Evolutionary conservation across 73 alveolate genomes (phyloP), one percentile per base, ranked within the genome.

Genomic region (Strombidium stylifer): DNA sequence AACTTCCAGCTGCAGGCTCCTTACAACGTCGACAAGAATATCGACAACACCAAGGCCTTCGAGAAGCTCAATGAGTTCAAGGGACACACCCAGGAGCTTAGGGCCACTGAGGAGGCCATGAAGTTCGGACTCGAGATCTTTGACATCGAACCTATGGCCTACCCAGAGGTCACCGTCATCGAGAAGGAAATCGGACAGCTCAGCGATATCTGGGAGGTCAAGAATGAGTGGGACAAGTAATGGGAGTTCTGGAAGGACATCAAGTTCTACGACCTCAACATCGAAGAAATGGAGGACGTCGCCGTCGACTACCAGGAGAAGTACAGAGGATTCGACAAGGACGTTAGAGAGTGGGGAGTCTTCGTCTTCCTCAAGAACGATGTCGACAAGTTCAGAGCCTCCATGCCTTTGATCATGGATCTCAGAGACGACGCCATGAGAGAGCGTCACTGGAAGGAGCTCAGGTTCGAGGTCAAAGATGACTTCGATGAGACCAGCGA

Each of bases 391-490:
- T 89, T 89, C 75, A 73, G 89, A 67, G 51, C 57, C 21, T 72
- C 97, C 40, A 90, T 96, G 87, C 99, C 99, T 28, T 84, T 97
- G 52, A 90, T 97, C 54, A 84, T 82, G 41, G 92, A 93, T 69
- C 84, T 97, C 53, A 89, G 98, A 54, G 90, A 89, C 46, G 96
- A 94, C 44, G 97, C 97, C 60, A 96, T 97, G 98, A 89, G 98
- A 70, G 98, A 93, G 36, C 85, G 99, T 28, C 99, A 97, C 82
- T 96, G 99, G 98, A 94, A 88, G 34, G 98, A 91, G 45, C 85
- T 97, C 23, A 88, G 89, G 80, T 62, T 79, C 49, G 99, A 97
- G 73, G 90, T 96, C 46, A 87, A 85, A 73, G 85, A 81, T 19
- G 84, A 73, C 32, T 69, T 89, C 61, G 95, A 93, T 42, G 89